Evolutionary conservation across 108 stramenopile genomes (phyloP).

Genomic region (Seminavis robusta): DNA sequence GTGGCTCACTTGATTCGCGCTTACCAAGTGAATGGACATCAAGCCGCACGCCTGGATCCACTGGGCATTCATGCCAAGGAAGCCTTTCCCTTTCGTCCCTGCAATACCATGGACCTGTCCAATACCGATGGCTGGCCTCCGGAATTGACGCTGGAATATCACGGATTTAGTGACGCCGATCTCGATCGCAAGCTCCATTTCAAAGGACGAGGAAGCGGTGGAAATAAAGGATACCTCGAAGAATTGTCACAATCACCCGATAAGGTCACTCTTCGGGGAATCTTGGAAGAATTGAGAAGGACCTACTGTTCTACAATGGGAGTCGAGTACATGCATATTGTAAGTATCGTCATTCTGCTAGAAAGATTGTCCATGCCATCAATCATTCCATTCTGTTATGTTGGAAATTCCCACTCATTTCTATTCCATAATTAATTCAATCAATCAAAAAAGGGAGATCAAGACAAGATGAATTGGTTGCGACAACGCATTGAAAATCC

Average conservation of each 20-base stretch:
- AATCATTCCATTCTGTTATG: too few species aligned
- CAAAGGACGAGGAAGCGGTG: slow-evolving; percentile 75
- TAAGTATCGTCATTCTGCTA: too few species aligned
- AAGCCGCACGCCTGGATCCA: slow-evolving; percentile 94
- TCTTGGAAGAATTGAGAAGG: slow-evolving; percentile 75
- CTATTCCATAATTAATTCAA: too few species aligned
- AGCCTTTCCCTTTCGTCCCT: slow-evolving; percentile 78
- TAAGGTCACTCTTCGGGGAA: slow-evolving; percentile 83
- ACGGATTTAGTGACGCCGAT: slow-evolving; percentile 91
- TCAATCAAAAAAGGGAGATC: too few species aligned
- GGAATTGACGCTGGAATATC: slow-evolving; percentile 84
- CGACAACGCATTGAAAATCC: slow-evolving; percentile 95
- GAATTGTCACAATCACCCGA: slow-evolving; percentile 67
- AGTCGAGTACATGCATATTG: slow-evolving; percentile 99
- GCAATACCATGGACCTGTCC: slow-evolving; percentile 25
- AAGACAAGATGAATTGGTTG: slow-evolving; percentile 96
- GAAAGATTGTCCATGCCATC: too few species aligned
- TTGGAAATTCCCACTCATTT: too few species aligned
- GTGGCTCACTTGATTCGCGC: slow-evolving; percentile 95
- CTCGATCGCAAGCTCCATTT: slow-evolving; percentile 90
- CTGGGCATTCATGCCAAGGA: slow-evolving; percentile 80
- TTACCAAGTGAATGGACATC: slow-evolving; percentile 97
- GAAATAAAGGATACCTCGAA: slow-evolving; percentile 94
- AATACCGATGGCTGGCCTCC: slow-evolving; percentile 52
- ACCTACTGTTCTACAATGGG: slow-evolving; percentile 96